Evolutionary conservation across 768 basidiomycete species (phyloP).

Genomic region (Mycena crocata): DNA sequence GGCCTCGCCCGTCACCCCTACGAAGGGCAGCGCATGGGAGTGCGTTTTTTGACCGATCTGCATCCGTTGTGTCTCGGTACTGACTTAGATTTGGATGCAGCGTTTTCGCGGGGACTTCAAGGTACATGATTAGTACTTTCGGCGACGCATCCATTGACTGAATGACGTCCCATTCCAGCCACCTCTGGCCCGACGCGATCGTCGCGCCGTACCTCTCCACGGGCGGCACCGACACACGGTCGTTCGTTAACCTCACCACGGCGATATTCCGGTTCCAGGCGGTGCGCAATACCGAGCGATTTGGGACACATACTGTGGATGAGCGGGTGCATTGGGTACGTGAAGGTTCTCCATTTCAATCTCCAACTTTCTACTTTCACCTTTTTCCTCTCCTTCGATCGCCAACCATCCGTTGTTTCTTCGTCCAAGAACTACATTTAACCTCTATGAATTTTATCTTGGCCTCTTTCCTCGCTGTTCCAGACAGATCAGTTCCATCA

Average conservation of each 20-base stretch:
- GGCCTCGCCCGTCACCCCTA: slow-evolving; percentile 24
- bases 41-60: neutral
- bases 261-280: slow-evolving; percentile 20
- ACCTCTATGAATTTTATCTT: too few relatives aligned
- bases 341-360: neutral
- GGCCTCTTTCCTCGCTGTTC: too few relatives aligned
- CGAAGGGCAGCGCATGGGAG: slow-evolving; percentile 19
- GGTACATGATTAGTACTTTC: neutral
- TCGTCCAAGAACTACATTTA: too few relatives aligned
- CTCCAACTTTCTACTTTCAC: too few relatives aligned
- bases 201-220: slow-evolving; percentile 24
- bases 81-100: neutral
- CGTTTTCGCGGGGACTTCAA: slow-evolving; percentile 16
- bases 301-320: slow-evolving; percentile 19
- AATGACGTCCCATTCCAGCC: neutral
- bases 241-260: slow-evolving; percentile 13
- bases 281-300: slow-evolving; percentile 2
- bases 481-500: too few relatives aligned
- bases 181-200: slow-evolving; percentile 22
- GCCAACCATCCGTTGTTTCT: too few relatives aligned
- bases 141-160: neutral
- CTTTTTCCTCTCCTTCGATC: neutral
- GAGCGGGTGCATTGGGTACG: slow-evolving; percentile 29
- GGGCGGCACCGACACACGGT: slow-evolving; percentile 24
- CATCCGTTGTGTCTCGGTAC: neutral